These are phyloP conservation scores for Arthrobotrys sphaeroides DNA, from an alignment of 2,329 filamentous ascomycete genomes.

Conservation along the genomic window DNA sequence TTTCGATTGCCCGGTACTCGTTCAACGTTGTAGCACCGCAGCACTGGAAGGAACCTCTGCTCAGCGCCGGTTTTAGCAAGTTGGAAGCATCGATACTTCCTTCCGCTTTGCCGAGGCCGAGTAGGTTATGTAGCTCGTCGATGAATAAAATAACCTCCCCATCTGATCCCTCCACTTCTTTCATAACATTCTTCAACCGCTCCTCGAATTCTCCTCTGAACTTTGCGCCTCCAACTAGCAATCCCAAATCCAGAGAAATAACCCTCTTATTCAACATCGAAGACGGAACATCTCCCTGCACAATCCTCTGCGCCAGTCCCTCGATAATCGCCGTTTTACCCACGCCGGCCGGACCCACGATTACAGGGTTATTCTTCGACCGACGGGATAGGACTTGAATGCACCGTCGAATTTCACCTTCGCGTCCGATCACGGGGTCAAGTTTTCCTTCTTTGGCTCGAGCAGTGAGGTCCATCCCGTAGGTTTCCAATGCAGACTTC, in stretches of 20 bases:
- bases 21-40: constrained; percentile 92
- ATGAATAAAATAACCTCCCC: constrained; percentile 94
- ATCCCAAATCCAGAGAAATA: constrained; percentile 85
- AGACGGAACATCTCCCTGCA: constrained; percentile 91
- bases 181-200: constrained; percentile 84
- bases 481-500: constrained; percentile 90
- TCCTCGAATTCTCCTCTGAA: constrained; percentile 97
- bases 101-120: constrained; percentile 93
- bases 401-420: constrained; percentile 88
- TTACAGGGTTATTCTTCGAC: constrained; percentile 94
- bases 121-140: constrained; percentile 89
- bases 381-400: constrained; percentile 92
- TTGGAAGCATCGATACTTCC: constrained; percentile 97
- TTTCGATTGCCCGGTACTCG: constrained; percentile 93
- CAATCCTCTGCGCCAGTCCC: constrained; percentile 87
- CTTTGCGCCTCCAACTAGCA: constrained; percentile 93
- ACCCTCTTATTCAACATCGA: constrained; percentile 95
- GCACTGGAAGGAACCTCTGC: constrained; percentile 90
- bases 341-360: constrained; percentile 90
- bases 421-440: constrained; percentile 93
- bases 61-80: constrained; percentile 90
- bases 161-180: constrained; percentile 87
- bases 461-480: constrained; percentile 87
- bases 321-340: constrained; percentile 95
- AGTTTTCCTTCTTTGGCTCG: constrained; percentile 87